These are phyloP conservation scores for Colletotrichum plurivorum DNA, from an alignment of 2,329 filamentous ascomycete species.

Conservation along the genomic window DNA sequence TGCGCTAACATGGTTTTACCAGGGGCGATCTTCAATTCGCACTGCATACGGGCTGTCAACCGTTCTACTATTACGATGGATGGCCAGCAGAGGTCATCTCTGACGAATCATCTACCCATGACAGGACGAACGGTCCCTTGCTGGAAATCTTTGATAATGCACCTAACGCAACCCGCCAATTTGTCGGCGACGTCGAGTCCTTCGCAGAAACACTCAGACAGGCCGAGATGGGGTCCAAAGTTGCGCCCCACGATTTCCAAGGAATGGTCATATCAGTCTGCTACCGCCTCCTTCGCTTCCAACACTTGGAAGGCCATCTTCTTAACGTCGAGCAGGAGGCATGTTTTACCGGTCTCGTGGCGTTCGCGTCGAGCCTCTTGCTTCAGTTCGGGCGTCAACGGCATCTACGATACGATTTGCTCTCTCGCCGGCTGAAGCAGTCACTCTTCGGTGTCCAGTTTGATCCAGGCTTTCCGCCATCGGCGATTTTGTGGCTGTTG, in stretches of 20 bases:
- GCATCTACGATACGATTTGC: neutral
- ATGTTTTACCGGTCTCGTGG: neutral
- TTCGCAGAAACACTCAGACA: neutral
- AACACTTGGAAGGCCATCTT: too few species aligned
- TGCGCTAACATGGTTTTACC: neutral
- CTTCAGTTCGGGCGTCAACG: neutral
- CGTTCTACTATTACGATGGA: neutral
- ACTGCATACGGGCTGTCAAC: neutral
- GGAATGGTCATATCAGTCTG: neutral
- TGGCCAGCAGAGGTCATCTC: neutral
- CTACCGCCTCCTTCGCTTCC: neutral
- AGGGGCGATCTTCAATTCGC: constrained; percentile 2
- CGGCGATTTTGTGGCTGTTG: neutral
- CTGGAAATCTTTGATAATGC: neutral
- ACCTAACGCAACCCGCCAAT: neutral
- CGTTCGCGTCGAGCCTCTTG: neutral
- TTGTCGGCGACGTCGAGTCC: neutral
- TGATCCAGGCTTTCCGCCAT: neutral
- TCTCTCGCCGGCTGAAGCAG: neutral
- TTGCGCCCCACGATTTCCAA: neutral
- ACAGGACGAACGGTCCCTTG: neutral
- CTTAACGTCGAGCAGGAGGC: neutral
- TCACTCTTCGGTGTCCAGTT: neutral
- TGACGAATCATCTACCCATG: too few species aligned
- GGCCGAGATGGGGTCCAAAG: neutral